These are phyloP conservation scores for Suillus clintonianus DNA, from an alignment of 768 basidiomycete genomes.

Conservation along the genomic window DNA sequence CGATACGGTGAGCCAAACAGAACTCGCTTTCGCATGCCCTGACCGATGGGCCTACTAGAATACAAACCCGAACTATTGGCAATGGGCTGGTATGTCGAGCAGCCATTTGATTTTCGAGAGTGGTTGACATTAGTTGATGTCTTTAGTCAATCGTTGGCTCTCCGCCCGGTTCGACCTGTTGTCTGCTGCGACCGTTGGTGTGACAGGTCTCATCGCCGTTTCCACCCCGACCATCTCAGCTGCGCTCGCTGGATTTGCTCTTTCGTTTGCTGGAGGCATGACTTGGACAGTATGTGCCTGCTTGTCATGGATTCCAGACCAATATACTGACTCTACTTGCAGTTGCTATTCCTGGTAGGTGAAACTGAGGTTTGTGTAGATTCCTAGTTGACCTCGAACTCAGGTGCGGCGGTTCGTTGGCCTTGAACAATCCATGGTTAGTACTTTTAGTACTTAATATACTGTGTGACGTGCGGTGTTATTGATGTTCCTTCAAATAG, in stretches of 20 bases:
- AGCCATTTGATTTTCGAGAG: neutral
- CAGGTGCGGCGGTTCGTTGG: constrained; percentile 81
- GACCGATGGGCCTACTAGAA: constrained; percentile 36
- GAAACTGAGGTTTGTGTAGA: neutral
- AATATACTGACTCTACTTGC: constrained; percentile 20
- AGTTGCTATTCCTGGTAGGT: constrained; percentile 63
- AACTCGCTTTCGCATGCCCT: neutral
- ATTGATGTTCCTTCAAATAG: constrained; percentile 34
- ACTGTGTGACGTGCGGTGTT: neutral
- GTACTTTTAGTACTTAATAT: constrained; percentile 5
- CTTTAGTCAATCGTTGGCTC: constrained; percentile 85
- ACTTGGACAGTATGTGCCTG: constrained; percentile 57
- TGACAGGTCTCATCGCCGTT: constrained; percentile 68
- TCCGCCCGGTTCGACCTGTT: constrained; percentile 85
- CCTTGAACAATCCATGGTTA: constrained; percentile 89
- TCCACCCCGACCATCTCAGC: constrained; percentile 74
- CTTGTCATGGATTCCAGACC: neutral
- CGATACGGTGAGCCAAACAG: constrained; percentile 60
- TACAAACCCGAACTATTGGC: constrained; percentile 83
- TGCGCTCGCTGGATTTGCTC: constrained; percentile 81
- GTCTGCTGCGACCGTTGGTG: constrained; percentile 70
- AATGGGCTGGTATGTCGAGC: constrained; percentile 70
- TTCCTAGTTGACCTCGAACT: constrained; percentile 5
- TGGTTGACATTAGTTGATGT: constrained; percentile 7
- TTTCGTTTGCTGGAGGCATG: constrained; percentile 81